A percentile compares a stretch with the other conserved stretches of the same genome.
phyloP scores from a whole-genome alignment of 192 early-diverging fungal genomes.

The Coemansia sp. region DNA sequence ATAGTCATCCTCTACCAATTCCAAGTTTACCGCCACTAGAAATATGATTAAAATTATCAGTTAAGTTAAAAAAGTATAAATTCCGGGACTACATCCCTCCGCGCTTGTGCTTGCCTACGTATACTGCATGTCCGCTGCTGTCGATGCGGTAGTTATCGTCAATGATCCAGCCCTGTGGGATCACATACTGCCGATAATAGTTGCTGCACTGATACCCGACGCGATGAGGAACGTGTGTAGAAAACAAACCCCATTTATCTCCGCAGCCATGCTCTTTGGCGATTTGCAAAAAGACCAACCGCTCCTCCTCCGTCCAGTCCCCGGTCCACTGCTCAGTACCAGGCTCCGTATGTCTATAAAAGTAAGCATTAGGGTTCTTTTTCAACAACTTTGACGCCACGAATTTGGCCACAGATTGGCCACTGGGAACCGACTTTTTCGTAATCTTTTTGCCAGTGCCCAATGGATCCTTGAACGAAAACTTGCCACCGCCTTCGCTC shows the following conservation, averaged over 20 bases:
- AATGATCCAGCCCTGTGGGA: slow-evolving; percentile 49
- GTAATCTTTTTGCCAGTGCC: slow-evolving; percentile 54
- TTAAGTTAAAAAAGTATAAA: background rate
- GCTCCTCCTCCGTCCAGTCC: slow-evolving; percentile 72
- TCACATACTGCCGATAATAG: slow-evolving; percentile 56
- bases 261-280: slow-evolving; percentile 43
- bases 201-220: slow-evolving; percentile 59
- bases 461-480: slow-evolving; percentile 67
- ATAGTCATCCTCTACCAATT: slow-evolving; percentile 76
- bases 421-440: slow-evolving; percentile 29
- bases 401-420: slow-evolving; percentile 52
- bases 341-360: slow-evolving; percentile 77
- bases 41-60: background rate
- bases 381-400: slow-evolving; percentile 67
- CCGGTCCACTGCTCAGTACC: slow-evolving; percentile 74
- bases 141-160: slow-evolving; percentile 53
- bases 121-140: slow-evolving; percentile 38
- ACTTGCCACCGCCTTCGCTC: slow-evolving; percentile 72
- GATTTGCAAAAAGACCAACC: slow-evolving; percentile 60
- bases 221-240: slow-evolving; percentile 43
- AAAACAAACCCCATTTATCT: slow-evolving; percentile 56
- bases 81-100: background rate
- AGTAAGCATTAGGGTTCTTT: slow-evolving; percentile 78
- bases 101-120: slow-evolving; percentile 51
- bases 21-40: slow-evolving; percentile 56